Percentiles rank a stretch among this genome's conserved stretches.
Conservation (phyloP, 345 rosid species). For the Carallia brachiata region DNA sequence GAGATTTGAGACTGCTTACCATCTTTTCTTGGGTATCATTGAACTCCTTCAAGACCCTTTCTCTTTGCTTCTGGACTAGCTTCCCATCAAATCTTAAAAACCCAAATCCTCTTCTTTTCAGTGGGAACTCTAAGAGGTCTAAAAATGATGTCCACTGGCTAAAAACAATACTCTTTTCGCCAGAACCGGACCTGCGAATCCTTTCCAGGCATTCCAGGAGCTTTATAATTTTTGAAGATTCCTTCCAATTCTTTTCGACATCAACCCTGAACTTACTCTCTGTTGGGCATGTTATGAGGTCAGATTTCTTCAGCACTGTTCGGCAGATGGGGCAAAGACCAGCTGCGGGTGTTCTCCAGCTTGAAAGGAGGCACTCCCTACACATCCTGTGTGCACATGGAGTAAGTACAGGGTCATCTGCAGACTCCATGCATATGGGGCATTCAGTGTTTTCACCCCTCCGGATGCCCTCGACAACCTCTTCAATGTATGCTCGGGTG, state of each 20-base stretch:
- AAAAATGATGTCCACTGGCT: constrained; percentile 76
- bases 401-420: constrained; percentile 70
- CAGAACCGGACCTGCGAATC: constrained; percentile 31
- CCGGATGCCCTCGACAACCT: constrained; percentile 50
- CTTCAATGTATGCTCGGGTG: constrained; percentile 46
- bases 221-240: constrained; percentile 57
- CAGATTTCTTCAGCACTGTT: constrained; percentile 38
- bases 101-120: constrained; percentile 41
- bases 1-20: constrained; percentile 28
- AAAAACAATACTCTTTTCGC: constrained; percentile 62
- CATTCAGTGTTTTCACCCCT: constrained; percentile 53
- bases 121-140: constrained; percentile 58
- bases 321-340: constrained; percentile 63
- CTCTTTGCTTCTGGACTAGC: constrained; percentile 56
- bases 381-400: constrained; percentile 73
- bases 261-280: constrained; percentile 54
- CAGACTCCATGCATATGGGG: constrained; percentile 63
- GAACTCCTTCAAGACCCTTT: constrained; percentile 58
- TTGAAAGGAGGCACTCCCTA: constrained; percentile 59
- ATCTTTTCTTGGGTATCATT: constrained; percentile 50
- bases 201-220: constrained; percentile 52
- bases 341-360: constrained; percentile 45
- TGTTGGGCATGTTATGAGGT: constrained; percentile 56
- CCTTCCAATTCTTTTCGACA: constrained; percentile 59
- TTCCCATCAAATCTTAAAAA: constrained; percentile 60